Evolutionary conservation across 805 yeast species (phyloP).

Genomic region (Metschnikowia henanensis): DNA sequence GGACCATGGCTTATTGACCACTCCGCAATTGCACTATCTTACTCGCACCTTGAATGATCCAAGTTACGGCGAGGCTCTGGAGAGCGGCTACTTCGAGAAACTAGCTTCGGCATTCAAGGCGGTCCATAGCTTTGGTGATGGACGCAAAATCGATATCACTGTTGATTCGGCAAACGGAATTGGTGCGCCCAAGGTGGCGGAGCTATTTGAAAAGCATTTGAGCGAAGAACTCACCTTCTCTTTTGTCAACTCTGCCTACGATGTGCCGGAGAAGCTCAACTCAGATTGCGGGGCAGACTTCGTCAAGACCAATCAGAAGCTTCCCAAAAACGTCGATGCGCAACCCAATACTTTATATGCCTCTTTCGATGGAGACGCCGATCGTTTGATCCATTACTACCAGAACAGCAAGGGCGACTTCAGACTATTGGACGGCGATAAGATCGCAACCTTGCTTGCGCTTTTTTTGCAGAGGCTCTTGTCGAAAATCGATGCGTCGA

Average conservation of each 20-base stretch:
- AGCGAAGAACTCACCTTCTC: conserved; percentile 39
- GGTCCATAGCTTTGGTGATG: conserved; percentile 32
- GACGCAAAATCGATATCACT: conserved; percentile 45
- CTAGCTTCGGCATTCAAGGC: conserved; percentile 52
- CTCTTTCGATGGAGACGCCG: conserved; percentile 97
- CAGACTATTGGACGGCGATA: conserved; percentile 85
- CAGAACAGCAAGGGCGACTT: conserved; percentile 41
- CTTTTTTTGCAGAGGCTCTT: conserved; percentile 54
- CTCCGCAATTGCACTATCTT: conserved; percentile 92
- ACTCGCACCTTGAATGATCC: conserved; percentile 71
- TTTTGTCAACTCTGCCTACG: conserved; percentile 54
- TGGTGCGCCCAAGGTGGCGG: conserved; percentile 74
- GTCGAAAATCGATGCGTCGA: conserved; percentile 46
- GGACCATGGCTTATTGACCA: conserved; percentile 75
- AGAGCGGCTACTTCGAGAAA: conserved; percentile 69
- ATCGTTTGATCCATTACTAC: conserved; percentile 83
- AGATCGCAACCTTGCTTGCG: conserved; percentile 84
- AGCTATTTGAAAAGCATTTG: conserved; percentile 46
- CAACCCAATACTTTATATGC: conserved; percentile 56
- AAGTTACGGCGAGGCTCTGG: conserved; percentile 60
- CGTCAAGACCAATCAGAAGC: conserved; percentile 83
- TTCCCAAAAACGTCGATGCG: conserved; percentile 63
- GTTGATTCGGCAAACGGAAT: conserved; percentile 98
- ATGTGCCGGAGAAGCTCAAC: conserved; percentile 61
- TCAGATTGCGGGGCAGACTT: conserved; percentile 91